A percentile compares a stretch with the other conserved stretches of the same genome.
Conservation (phyloP, 2,329 filamentous ascomycete species). For the Phoma sp. region DNA sequence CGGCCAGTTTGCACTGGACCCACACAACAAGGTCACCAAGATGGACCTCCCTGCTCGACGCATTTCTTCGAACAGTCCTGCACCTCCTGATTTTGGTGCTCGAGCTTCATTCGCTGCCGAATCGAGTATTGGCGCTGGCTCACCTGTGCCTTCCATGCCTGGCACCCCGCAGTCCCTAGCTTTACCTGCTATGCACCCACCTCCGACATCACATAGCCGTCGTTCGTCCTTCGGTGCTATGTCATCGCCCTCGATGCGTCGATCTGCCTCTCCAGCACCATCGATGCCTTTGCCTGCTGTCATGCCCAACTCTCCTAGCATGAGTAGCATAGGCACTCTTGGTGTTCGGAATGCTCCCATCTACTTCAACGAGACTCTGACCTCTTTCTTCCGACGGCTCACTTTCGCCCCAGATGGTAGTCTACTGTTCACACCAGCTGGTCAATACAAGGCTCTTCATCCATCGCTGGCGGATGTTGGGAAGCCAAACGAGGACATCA, state of each 20-base stretch:
- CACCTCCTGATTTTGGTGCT: slow-evolving; percentile 80
- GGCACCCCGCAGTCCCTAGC: slow-evolving; percentile 90
- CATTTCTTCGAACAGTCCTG: slow-evolving; percentile 90
- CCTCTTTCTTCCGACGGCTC: slow-evolving; percentile 92
- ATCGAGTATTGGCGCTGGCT: slow-evolving; percentile 66
- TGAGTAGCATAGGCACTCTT: slow-evolving; percentile 58
- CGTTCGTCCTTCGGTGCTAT: slow-evolving; percentile 81
- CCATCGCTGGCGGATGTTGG: slow-evolving; percentile 69
- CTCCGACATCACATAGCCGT: slow-evolving; percentile 87
- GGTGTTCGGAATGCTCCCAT: slow-evolving; percentile 81
- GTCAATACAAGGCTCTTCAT: slow-evolving; percentile 88
- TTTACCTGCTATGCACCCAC: slow-evolving; percentile 89
- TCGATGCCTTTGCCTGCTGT: slow-evolving; percentile 94
- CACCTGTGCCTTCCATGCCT: slow-evolving; percentile 87
- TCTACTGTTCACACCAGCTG: slow-evolving; percentile 89
- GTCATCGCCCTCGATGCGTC: slow-evolving; percentile 75
- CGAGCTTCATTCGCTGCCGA: slow-evolving; percentile 69
- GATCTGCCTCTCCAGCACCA: slow-evolving; percentile 91
- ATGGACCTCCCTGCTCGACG: slow-evolving; percentile 92
- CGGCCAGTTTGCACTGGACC: slow-evolving; percentile 85
- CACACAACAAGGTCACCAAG: slow-evolving; percentile 82
- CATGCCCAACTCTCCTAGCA: slow-evolving; percentile 91
- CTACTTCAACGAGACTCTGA: slow-evolving; percentile 95
- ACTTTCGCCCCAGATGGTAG: slow-evolving; percentile 97
- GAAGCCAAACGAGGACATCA: slow-evolving; percentile 83